Evolutionary conservation across 306 rosid genomes (phyloP), one percentile per base, ranked within the genome.

Genomic region (Acacia acuminata): DNA sequence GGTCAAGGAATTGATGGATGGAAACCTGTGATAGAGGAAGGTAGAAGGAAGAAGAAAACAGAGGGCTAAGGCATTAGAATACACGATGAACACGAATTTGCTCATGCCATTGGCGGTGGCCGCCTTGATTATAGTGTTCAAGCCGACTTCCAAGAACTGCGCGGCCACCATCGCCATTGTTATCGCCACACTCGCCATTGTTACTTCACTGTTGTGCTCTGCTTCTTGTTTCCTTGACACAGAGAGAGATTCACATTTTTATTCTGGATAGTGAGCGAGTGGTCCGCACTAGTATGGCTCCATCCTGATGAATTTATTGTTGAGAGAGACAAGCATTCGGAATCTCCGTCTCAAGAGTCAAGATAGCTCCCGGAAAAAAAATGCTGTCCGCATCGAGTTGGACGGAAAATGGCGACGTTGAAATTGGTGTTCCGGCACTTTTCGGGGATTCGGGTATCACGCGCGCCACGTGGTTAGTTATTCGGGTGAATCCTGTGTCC

Each of bases 41-140:
- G 92, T 68, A 44, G 85, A 51, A 0, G 86, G 73, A 1, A 85
- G 40, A 71, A 90, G 90, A 65, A 88, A 16, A 40, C 48, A 81
- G 36, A 90, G 42, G 72, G 84, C 92, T 1, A 88, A 42, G 51
- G 85, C 64, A 19, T 88, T 90, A 2, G 90, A 77, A 65, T 86
- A 90, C 0, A 84, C 51, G 12, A 63, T 5, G 84, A 72, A 88
- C 7, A 90, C 83, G 44, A 16, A 87, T 69, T 79, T 56, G 60
- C 89, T 87, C 90, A 87, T 83, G 68, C 89, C 90, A 27, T 53
- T 74, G 2, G 64, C 43, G 63, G 63, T 79, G 1, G 88, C 90
- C 7, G 84, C 51, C 42, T 90, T 88, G 25, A 81, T 6, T 1
- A 84, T 25, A 32, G 86, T 90, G 86, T 85, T 83, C 50, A 70